Evolutionary conservation across 495 filamentous ascomycete species (phyloP).

Genomic region (Amorphotheca resinae): DNA sequence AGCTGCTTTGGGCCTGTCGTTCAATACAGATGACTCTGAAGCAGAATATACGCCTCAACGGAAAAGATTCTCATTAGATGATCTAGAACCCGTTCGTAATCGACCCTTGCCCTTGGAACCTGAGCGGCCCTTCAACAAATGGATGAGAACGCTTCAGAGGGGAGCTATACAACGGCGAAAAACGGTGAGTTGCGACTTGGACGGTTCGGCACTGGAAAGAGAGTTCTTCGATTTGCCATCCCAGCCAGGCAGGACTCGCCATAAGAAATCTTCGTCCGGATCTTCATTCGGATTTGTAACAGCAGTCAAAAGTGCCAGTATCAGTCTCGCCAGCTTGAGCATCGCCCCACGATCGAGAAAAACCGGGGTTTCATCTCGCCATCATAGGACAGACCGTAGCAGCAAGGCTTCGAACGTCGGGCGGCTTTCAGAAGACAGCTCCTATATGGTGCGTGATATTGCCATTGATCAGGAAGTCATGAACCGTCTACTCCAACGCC

Average conservation of each 20-base stretch:
- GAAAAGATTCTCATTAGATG: slow-evolving; percentile 15
- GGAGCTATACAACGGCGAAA: slow-evolving; percentile 31
- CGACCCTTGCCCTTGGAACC: slow-evolving; percentile 15
- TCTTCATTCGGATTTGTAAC: slow-evolving; percentile 66
- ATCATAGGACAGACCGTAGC: slow-evolving; percentile 47
- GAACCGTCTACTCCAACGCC: slow-evolving; percentile 57
- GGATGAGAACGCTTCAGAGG: slow-evolving; percentile 44
- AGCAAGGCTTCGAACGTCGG: slow-evolving; percentile 49
- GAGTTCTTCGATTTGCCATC: slow-evolving; percentile 34
- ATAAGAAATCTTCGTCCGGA: slow-evolving; percentile 49
- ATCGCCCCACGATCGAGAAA: slow-evolving; percentile 45
- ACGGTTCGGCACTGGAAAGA: slow-evolving; percentile 21
- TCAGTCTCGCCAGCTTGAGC: slow-evolving; percentile 59
- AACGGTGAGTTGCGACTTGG: slow-evolving; percentile 13
- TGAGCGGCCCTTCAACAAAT: slow-evolving; percentile 37
- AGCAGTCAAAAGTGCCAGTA: slow-evolving; percentile 62
- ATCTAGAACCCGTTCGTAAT: slow-evolving; percentile 1
- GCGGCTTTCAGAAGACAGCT: slow-evolving; percentile 57
- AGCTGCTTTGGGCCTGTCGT: slow-evolving; percentile 25
- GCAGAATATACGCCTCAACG: slow-evolving; percentile 20
- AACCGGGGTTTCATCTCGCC: slow-evolving; percentile 39
- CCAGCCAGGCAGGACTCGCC: slow-evolving; percentile 25
- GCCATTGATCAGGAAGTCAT: slow-evolving; percentile 59
- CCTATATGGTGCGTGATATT: slow-evolving; percentile 35
- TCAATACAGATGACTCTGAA: slow-evolving; percentile 24